Percentiles rank a stretch among this genome's conserved stretches.
Conservation (phyloP, 345 rosid species). For the Xanthoceras sorbifolium region DNA sequence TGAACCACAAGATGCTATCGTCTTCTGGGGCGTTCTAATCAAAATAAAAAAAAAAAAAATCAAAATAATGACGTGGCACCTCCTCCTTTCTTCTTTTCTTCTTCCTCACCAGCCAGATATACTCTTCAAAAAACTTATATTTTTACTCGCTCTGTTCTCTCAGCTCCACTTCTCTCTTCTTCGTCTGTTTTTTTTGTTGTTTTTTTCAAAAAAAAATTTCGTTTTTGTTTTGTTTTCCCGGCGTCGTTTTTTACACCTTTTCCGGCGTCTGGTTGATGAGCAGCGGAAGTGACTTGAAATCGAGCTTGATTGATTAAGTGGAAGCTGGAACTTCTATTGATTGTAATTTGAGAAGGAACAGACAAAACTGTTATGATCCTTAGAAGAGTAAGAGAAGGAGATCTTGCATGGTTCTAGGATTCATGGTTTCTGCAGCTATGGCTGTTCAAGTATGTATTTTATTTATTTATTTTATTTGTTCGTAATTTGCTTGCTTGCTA, state of each 20-base stretch:
- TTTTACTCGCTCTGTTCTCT: not conserved
- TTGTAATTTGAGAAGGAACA: not conserved
- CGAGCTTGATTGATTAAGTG: not conserved
- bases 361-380: not conserved
- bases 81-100: constrained; percentile 18
- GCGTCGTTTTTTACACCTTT: too few species aligned
- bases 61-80: constrained; percentile 68
- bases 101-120: constrained; percentile 25
- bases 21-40: constrained; percentile 52
- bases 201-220: too few species aligned
- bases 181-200: constrained; percentile 2
- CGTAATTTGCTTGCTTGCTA: too few species aligned
- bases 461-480: too few species aligned
- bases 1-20: constrained; percentile 71
- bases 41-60: not conserved
- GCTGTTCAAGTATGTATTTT: constrained; percentile 53
- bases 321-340: not conserved
- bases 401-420: constrained; percentile 23
- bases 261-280: too few species aligned
- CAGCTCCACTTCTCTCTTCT: not conserved
- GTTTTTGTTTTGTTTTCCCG: too few species aligned
- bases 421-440: constrained; percentile 38
- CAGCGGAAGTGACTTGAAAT: not conserved
- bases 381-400: constrained; percentile 3
- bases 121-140: constrained; percentile 11